Evolutionary conservation across 805 yeast genomes (phyloP).

Genomic region (Saccharomycopsis javanensis): DNA sequence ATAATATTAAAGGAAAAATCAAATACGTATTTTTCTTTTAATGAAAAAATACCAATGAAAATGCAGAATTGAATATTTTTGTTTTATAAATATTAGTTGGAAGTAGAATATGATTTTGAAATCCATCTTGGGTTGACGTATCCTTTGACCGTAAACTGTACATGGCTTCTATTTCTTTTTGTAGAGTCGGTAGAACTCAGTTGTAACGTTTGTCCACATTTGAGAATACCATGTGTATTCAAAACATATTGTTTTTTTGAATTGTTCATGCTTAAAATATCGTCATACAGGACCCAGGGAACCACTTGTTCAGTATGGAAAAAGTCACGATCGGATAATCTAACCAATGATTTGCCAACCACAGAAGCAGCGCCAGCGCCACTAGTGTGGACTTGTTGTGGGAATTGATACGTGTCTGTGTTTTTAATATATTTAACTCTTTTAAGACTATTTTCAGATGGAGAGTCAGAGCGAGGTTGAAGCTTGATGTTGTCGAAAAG

Average conservation of each 20-base stretch:
- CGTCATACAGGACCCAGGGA: constrained; percentile 18
- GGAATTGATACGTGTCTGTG: no score
- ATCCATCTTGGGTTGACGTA: constrained; percentile 42
- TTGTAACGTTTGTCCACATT: neutral
- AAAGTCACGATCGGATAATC: neutral
- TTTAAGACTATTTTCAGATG: constrained; percentile 4
- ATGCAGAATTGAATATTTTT: neutral
- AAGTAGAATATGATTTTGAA: neutral
- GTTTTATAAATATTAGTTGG: constrained; percentile 14
- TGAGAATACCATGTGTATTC: constrained; percentile 12
- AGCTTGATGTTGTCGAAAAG: constrained; percentile 16
- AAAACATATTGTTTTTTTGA: neutral
- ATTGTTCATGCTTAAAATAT: neutral
- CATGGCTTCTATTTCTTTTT: constrained; percentile 18
- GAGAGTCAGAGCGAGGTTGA: constrained; percentile 15
- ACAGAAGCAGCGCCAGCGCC: neutral
- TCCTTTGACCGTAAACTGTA: constrained; percentile 41
- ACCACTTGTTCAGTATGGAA: neutral
- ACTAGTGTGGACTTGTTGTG: neutral
- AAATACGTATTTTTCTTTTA: no score
- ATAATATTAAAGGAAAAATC: neutral
- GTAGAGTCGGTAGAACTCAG: constrained; percentile 6
- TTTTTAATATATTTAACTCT: constrained; percentile 8
- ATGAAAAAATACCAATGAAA: neutral
- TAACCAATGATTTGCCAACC: neutral